These are phyloP conservation scores for Crithidia brevicula DNA, from an alignment of 208 protist species.

Conservation along the genomic window DNA sequence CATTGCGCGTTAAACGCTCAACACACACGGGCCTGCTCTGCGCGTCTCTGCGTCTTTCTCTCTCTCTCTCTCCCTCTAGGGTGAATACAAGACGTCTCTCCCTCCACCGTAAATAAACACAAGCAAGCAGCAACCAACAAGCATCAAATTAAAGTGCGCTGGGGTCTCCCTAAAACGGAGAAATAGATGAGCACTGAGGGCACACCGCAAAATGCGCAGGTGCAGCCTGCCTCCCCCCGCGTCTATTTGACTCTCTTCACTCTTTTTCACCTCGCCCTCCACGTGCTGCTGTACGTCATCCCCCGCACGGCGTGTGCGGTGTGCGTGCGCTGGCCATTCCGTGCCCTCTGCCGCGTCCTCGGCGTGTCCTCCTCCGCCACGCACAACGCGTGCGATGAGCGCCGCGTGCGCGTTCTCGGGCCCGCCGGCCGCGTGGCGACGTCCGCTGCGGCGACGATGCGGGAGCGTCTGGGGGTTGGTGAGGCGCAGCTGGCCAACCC, in stretches of 20 bases:
- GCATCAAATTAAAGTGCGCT: neutral
- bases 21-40: no score
- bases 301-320: constrained; percentile 29
- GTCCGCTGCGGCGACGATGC: neutral
- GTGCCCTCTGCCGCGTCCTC: constrained; percentile 17
- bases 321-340: constrained; percentile 38
- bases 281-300: constrained; percentile 38
- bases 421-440: constrained; percentile 1
- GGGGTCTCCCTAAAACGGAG: no score
- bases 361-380: constrained; percentile 3
- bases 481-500: constrained; percentile 25
- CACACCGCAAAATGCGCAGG: neutral
- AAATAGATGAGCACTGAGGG: neutral
- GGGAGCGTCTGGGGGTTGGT: constrained; percentile 19
- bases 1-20: no score
- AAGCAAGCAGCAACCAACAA: neutral
- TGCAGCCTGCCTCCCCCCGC: neutral
- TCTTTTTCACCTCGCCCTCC: constrained; percentile 20
- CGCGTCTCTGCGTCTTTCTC: no score
- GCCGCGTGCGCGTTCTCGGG: constrained; percentile 22
- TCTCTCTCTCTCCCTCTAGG: constrained; percentile 20
- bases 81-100: no score
- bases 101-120: no score
- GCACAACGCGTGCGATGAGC: constrained; percentile 10
- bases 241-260: constrained; percentile 19